Evolutionary conservation across 2,329 filamentous ascomycete genomes (phyloP), one percentile per base, ranked within the genome.

Genomic region (Achaetomium macrosporum): DNA sequence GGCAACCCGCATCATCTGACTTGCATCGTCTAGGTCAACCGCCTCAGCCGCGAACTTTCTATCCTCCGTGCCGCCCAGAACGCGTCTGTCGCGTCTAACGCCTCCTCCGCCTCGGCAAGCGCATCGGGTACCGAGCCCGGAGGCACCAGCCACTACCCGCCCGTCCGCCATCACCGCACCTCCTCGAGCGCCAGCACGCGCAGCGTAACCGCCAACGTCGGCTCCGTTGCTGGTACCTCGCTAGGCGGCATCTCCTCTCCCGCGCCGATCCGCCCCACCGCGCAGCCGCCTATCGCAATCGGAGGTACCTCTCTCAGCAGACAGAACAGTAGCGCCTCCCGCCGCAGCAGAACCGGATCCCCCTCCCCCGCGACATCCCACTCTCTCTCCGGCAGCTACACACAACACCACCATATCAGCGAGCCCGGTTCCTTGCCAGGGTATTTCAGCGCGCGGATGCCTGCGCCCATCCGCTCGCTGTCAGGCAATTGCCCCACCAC

Each of bases 41-140:
- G 92, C 33, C 78, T 97, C 31, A 95, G 89, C 0, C 87, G 92
- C 53, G 92, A 97, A 68, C 82, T 97, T 35, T 85, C 86, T 15
- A 76, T 90, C 48, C 82, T 97, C n/a, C 87, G 91, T 50, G 78
- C 80, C 30, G 79, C 81, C 20, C 81, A 85, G 54, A 85, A 85
- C 63, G 81, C 82, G 7, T 85, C 82, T 0, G 81, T 83, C 30
- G 80, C 76, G 5, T 85, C 82, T 42, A 85, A 84, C 63, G 68
- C 80, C n/a, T 85, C 82, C 3, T 85, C 82, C 0, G 76, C 77
- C 3, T 82, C 79, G 1, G 73, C 79, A 29, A 75, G 75, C 50
- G 75, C 76, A 53, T 75, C 77, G 16, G 72, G 70, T 36, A 71
- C 74, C 60, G 78, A 79, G 46, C 64, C 71, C 10, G 68, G 73